Evolutionary conservation across 2,329 filamentous ascomycete species (phyloP), one percentile per base, ranked within the genome.

Genomic region (Pezicula radicicola): DNA sequence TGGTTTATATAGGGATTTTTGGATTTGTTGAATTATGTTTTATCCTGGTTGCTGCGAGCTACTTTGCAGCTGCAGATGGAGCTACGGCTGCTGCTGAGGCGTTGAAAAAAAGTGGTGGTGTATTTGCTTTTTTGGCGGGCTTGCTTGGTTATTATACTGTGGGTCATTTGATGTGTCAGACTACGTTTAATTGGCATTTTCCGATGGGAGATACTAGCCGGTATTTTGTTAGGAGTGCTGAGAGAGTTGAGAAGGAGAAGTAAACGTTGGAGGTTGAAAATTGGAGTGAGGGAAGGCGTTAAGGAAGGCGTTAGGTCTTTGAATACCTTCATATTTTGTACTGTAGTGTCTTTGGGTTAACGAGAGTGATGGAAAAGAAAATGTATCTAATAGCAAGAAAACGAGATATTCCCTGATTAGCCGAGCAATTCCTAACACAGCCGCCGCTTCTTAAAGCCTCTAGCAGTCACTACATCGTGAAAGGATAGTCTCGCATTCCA

Each of bases 1-100:
- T 78, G 7, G 73, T 76, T 4, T 76, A 76, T 48, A 74, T 76
- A 45, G 63, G 62, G 2, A 75, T 77, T n/a, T 78, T 76, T 60
- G 68, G 73, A 51, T 72, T 73, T 2, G 72, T 78, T 1, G 70
- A 77, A 42, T 51, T 76, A 6, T 69, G 70, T 3, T 77, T 77
- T 52, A 61, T 71, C 4, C 61, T 72, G 3, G 66, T 77, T 7
- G 68, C 73, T 3, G 70, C 71, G 1, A 70, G 67, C 16, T 77
- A 77, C 57, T 77, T 77, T 53, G 69, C 73, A 1, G 59, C 60
- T 3, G 75, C 75, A 2, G 75, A 78, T 57, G 73, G 72, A 1
- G 57, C 74, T 10, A 27, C 50, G 2, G 60, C 56, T 3, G 58
- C 68, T 0, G 64, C 69, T 0, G 54, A 61, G 2, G 70, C 66